Percentiles rank a stretch among this genome's conserved stretches.
phyloP scores from a whole-genome alignment of 2,329 filamentous ascomycete genomes.

The Tolypocladium pustulatum region DNA sequence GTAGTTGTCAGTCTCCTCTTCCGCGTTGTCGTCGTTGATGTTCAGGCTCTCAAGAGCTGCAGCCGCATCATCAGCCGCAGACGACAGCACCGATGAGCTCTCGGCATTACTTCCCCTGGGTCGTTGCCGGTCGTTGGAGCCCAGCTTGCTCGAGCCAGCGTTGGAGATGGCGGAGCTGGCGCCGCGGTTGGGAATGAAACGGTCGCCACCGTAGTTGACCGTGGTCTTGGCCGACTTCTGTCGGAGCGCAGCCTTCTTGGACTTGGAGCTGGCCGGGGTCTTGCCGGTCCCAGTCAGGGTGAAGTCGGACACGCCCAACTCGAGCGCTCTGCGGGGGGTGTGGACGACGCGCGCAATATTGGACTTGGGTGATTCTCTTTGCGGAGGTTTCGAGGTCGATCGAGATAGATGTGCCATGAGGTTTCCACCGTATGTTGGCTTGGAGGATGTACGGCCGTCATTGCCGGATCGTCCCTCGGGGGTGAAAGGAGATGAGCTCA shows the following conservation, averaged over 20 bases:
- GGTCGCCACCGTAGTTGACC: conserved; percentile 70
- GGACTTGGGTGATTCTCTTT: conserved; percentile 88
- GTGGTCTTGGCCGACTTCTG: conserved; percentile 66
- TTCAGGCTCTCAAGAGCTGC: conserved; percentile 71
- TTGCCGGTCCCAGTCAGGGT: conserved; percentile 78
- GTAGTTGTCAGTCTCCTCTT: conserved; percentile 57
- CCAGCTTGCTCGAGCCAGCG: conserved; percentile 72
- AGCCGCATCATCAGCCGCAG: conserved; percentile 69
- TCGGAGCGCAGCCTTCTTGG: conserved; percentile 42
- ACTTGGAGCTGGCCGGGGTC: conserved; percentile 46
- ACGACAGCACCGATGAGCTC: conserved; percentile 65
- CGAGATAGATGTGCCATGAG: conserved; percentile 70
- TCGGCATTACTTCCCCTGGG: conserved; percentile 63
- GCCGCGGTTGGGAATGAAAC: conserved; percentile 90
- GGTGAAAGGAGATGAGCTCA: conserved; percentile 66
- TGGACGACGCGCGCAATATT: conserved; percentile 72
- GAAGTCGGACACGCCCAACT: conserved; percentile 89
- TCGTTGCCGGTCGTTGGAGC: conserved; percentile 56
- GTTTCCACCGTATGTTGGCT: conserved; percentile 74
- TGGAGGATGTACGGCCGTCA: conserved; percentile 43
- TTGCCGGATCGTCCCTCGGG: conserved; percentile 50
- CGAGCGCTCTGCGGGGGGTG: conserved; percentile 72
- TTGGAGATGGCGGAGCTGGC: conserved; percentile 84
- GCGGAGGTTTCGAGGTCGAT: conserved; percentile 51
- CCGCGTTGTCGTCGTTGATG: conserved; percentile 64